phyloP scores from a whole-genome alignment of 306 rosid species.

The Luffa aegyptiaca region DNA sequence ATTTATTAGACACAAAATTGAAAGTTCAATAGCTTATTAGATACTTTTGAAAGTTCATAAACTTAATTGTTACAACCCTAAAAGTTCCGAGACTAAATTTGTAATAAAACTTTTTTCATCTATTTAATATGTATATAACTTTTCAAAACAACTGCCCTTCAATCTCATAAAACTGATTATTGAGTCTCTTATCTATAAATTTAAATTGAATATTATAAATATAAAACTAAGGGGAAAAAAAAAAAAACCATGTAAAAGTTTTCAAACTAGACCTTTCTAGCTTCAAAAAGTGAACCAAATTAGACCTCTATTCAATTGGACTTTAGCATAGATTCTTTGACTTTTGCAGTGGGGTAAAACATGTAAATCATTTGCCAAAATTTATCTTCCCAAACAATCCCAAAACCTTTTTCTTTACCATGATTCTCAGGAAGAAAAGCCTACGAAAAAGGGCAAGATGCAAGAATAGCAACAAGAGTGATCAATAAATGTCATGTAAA shows the following conservation, averaged over 20 bases:
- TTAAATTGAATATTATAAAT: background rate
- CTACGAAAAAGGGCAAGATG: too few relatives aligned
- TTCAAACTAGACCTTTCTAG: background rate
- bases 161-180: background rate
- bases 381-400: background rate
- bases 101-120: too few relatives aligned
- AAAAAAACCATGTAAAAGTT: background rate
- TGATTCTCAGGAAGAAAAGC: background rate
- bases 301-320: background rate
- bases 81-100: too few relatives aligned
- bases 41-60: too few relatives aligned
- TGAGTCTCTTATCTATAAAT: background rate
- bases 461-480: too few relatives aligned
- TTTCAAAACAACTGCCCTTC: background rate
- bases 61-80: too few relatives aligned
- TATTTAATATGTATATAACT: background rate
- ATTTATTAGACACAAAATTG: too few relatives aligned
- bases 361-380: background rate
- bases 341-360: background rate
- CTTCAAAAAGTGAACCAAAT: background rate
- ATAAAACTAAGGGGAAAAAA: background rate
- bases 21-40: too few relatives aligned
- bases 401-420: background rate
- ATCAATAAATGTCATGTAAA: too few relatives aligned
- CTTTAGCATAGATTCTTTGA: constrained; percentile 1